phyloP scores from a whole-genome alignment of 1,284 basidiomycete species.

The Vanrija sp. region DNA sequence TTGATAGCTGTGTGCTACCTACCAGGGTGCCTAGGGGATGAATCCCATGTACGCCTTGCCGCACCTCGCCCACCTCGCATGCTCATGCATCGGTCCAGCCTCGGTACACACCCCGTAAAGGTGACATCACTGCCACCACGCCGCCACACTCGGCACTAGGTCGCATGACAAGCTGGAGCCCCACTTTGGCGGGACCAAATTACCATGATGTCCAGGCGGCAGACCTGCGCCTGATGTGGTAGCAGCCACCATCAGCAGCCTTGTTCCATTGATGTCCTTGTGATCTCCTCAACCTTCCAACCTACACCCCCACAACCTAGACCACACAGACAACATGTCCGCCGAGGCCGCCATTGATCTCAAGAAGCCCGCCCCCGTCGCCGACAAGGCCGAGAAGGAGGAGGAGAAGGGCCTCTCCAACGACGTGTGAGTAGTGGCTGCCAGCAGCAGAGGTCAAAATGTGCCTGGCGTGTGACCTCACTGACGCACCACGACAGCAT shows the following conservation, averaged over 20 bases:
- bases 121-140: too few species aligned
- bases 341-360: conserved; percentile 33
- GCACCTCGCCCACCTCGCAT: too few species aligned
- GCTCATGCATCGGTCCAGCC: too few species aligned
- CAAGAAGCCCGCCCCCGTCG: conserved; percentile 39
- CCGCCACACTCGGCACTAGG: too few species aligned
- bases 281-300: neutral
- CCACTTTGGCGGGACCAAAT: conserved; percentile 6
- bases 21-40: too few species aligned
- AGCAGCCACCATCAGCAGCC: neutral
- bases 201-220: too few species aligned
- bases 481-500: conserved; percentile 27
- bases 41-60: too few species aligned
- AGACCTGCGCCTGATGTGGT: neutral
- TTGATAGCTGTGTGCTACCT: too few species aligned
- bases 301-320: conserved; percentile 1
- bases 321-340: conserved; percentile 17
- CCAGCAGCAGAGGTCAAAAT: neutral
- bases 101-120: too few species aligned
- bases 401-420: conserved; percentile 47
- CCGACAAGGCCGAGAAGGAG: conserved; percentile 33
- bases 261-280: neutral
- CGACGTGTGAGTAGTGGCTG: conserved; percentile 39
- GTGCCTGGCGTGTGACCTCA: neutral
- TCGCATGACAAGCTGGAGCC: neutral